Percentiles rank a stretch among this genome's conserved stretches.
Conservation (phyloP, 768 basidiomycete species). For the Ephemerocybe angulata region DNA sequence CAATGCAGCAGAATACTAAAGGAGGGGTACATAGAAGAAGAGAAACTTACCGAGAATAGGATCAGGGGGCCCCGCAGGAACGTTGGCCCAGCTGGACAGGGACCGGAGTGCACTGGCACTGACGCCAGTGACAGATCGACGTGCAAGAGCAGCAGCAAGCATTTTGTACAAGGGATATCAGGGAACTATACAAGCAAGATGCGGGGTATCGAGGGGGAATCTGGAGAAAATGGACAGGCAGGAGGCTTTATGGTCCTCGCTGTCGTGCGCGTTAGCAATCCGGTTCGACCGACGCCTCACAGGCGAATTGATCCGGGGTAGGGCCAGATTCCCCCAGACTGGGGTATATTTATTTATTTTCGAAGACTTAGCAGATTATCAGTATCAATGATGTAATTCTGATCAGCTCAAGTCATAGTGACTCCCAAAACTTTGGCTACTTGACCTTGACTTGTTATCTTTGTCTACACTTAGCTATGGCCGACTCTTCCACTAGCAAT, state of each 20-base stretch:
- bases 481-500: conserved; percentile 16
- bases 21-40: too few species aligned
- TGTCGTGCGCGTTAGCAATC: neutral
- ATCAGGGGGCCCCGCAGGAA: conserved; percentile 87
- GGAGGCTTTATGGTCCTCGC: conserved; percentile 6
- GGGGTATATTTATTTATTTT: too few species aligned
- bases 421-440: too few species aligned
- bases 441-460: neutral
- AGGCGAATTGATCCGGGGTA: conserved; percentile 25
- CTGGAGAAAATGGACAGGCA: neutral
- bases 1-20: too few species aligned
- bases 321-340: neutral
- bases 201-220: conserved; percentile 9
- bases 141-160: conserved; percentile 49
- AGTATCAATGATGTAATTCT: conserved; percentile 2
- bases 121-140: conserved; percentile 43
- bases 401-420: neutral
- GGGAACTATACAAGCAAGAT: conserved; percentile 24
- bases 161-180: conserved; percentile 25
- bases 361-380: conserved; percentile 11
- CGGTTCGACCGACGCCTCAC: conserved; percentile 1
- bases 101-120: conserved; percentile 37
- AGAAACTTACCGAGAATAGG: conserved; percentile 76
- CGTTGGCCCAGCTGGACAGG: conserved; percentile 75
- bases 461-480: conserved; percentile 25